A percentile compares a stretch with the other conserved stretches of the same genome.
phyloP scores from a whole-genome alignment of 2,329 filamentous ascomycete genomes.

The Davidsoniella virescens region DNA sequence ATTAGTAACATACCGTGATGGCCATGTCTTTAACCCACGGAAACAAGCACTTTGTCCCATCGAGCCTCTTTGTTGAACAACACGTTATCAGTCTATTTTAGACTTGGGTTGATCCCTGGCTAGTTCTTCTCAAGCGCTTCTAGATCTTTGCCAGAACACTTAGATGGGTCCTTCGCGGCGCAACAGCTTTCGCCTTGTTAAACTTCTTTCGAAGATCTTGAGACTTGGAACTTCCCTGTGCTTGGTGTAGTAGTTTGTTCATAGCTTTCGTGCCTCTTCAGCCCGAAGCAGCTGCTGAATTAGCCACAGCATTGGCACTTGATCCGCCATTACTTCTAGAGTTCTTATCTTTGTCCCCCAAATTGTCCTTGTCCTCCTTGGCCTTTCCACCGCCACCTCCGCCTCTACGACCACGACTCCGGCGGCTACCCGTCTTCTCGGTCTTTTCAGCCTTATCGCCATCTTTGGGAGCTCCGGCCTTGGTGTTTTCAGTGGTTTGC shows the following conservation, averaged over 20 bases:
- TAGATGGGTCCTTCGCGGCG: not conserved
- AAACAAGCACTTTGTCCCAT: no score
- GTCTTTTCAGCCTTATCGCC: conserved; percentile 13
- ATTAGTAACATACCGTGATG: no score
- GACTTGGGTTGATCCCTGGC: not conserved
- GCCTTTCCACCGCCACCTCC: conserved; percentile 15
- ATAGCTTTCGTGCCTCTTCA: no score
- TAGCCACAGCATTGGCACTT: not conserved
- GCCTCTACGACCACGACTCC: conserved; percentile 14
- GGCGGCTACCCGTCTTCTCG: conserved; percentile 17
- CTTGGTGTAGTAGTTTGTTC: no score
- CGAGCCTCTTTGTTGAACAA: not conserved
- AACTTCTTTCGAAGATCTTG: no score
- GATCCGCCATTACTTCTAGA: conserved; percentile 14
- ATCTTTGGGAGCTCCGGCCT: not conserved
- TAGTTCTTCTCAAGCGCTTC: not conserved
- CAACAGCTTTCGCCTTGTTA: no score
- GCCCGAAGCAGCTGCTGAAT: not conserved
- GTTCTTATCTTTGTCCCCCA: conserved; percentile 13
- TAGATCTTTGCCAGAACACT: not conserved
- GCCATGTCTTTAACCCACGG: not conserved
- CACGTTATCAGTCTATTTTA: not conserved
- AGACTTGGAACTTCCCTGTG: no score
- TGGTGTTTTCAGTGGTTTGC: not conserved
- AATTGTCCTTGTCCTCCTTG: not conserved